Evolutionary conservation across 1,284 basidiomycete species (phyloP), one percentile per base, ranked within the genome.

Genomic region (Boletus albobrunnescens): DNA sequence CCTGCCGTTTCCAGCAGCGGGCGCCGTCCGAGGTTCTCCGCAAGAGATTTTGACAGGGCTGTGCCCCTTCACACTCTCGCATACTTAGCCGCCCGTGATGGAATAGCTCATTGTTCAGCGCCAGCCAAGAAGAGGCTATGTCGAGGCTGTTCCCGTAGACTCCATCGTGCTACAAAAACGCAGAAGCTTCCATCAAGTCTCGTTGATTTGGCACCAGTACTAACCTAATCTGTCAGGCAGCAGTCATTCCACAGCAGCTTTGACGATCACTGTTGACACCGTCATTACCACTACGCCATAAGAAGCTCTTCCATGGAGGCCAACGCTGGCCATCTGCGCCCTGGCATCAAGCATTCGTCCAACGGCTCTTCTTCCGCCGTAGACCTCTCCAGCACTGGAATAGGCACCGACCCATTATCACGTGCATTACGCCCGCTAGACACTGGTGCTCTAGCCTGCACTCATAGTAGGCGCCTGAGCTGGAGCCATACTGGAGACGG

Each of bases 391-490:
- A 4, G 27, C 26, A 71, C 73, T 49, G 74, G 75, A 30, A 61
- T 77, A 36, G 67, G 58, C 51, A 60, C 64, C 31, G 69, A 72
- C 23, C 71, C 76, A 14, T 57, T 63, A 23, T 79, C 81, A 12
- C 78, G 81, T 22, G 68, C 77, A n/a, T 66, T 79, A 37, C 66
- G 67, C 24, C 69, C 77, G 22, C 70, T 72, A 4, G 73, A 75
- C 54, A 68, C 67, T 3, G 33, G 38, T 36, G 52, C 56, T 30
- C 44, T 40, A 42, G 64, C 64, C 20, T 65, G 72, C 53, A 57
- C 80, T 38, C 73, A 80, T 47, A 68, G 79, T 47, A 68, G 79
- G 45, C 71, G 82, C 48, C 67, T 70, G 6, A 84, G 81, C 58
- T 80, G 82, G 79, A 75, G 77, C 23, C 69, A 71, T 41, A 55